These are phyloP conservation scores for Aspergillus taichungensis DNA, from an alignment of 495 filamentous ascomycete species.

Conservation along the genomic window DNA sequence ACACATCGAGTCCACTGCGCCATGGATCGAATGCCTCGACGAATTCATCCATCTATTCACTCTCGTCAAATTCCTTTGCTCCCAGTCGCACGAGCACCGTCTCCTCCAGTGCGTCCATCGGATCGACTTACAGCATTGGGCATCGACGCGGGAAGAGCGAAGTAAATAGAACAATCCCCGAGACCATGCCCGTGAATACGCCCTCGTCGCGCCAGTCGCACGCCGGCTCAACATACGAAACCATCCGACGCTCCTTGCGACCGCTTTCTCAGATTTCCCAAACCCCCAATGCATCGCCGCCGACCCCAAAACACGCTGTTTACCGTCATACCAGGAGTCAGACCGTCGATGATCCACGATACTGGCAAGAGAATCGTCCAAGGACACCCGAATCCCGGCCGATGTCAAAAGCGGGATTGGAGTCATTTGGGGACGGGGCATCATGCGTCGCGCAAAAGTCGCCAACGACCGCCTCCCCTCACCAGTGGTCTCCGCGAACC, in stretches of 20 bases:
- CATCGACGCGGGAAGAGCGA: conserved; percentile 78
- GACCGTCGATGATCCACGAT: conserved; percentile 33
- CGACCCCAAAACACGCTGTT: conserved; percentile 18
- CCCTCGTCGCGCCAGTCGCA: conserved; percentile 25
- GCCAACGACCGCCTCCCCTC: conserved; percentile 25
- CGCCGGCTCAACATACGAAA: conserved; percentile 54
- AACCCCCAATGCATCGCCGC: conserved; percentile 45
- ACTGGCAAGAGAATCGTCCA: conserved; percentile 27
- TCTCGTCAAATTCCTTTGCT: conserved; percentile 54
- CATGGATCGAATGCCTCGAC: conserved; percentile 74
- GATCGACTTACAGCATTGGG: conserved; percentile 39
- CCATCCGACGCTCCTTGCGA: conserved; percentile 65
- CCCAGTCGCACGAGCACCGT: conserved; percentile 66
- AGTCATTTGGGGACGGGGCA: conserved; percentile 18
- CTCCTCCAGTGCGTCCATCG: conserved; percentile 68
- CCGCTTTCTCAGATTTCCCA: conserved; percentile 68
- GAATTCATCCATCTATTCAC: conserved; percentile 67
- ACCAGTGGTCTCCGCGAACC: conserved; percentile 17
- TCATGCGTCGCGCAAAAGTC: conserved; percentile 21
- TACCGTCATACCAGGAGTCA: conserved; percentile 36
- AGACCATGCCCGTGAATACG: conserved; percentile 22
- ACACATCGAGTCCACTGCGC: conserved; percentile 52
- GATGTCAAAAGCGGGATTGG: conserved; percentile 24
- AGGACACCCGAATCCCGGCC: conserved; percentile 24
- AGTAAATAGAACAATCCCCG: conserved; percentile 38